Base-by-base conservation (phyloP, 2,329 filamentous ascomycete genomes). In the Fusarium concolor region DNA sequence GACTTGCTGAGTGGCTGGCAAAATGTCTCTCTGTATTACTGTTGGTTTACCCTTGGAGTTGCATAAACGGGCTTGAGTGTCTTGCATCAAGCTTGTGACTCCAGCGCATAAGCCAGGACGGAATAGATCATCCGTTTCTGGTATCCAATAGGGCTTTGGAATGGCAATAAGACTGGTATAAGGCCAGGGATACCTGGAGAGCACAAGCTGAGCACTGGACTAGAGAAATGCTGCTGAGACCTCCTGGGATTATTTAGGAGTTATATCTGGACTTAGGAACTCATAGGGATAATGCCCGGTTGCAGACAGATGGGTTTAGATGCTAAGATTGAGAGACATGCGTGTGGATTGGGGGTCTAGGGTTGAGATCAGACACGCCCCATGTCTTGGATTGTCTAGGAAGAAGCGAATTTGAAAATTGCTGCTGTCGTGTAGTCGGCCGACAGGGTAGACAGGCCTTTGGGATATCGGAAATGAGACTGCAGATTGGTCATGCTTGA, bases 11-110 rank as follows among this genome's bases (percentile, higher is more conserved):
- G 24, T 42, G 42, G 49, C n/a, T 20, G 20, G 29, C 15, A 63
- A 22, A 57, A 56, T 39, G 44, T 28, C 50, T 20, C 24, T 55
- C 31, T 18, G 33, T 26, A 35, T 29, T 12, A 26, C 20, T 44
- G 49, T 41, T 61, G 41, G 38, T 42, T 51, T 11, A 41, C 24
- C 33, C 45, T 52, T 31, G 37, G 31, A 43, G 35, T 29, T 50
- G 65, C 60, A 68, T 52, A 22, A 47, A 51, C 24, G 56, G 54
- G 54, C 42, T 50, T 26, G 20, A 31, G 41, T 58, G 61, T 62
- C 42, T 55, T 38, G 22, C 22, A 29, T 54, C 28, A 26, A 41
- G 47, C 26, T 24, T 54, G 38, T 54, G 38, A 37, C 26, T 44
- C 26, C 17, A 52, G 37, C 43, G 18, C 18, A 56, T 62, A 42